Evolutionary conservation across 2,329 filamentous ascomycete genomes (phyloP).

Genomic region (Nigrospora sphaerica): DNA sequence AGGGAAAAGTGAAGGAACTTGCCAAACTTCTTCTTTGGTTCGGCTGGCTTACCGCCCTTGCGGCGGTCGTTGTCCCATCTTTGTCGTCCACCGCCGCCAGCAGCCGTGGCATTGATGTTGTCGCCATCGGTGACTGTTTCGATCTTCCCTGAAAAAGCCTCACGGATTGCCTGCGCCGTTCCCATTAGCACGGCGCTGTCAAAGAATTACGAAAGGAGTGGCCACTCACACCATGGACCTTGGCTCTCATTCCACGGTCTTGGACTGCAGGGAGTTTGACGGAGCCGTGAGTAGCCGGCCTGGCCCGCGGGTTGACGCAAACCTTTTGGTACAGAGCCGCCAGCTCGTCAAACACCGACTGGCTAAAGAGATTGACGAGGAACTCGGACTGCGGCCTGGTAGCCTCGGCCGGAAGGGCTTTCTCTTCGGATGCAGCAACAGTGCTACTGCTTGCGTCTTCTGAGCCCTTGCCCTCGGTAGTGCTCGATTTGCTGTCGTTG

Average conservation of each 20-base stretch:
- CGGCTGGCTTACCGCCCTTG: conserved; percentile 14
- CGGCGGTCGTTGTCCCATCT: conserved; percentile 19
- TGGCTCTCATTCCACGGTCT: conserved; percentile 18
- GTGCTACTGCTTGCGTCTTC: too few relatives aligned
- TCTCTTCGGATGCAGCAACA: too few relatives aligned
- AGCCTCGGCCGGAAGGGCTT: too few relatives aligned
- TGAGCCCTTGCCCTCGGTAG: too few relatives aligned
- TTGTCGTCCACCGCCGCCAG: conserved; percentile 10
- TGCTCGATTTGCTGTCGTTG: too few relatives aligned
- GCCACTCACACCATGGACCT: conserved; percentile 37
- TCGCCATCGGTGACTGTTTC: conserved; percentile 60
- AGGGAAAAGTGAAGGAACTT: conserved; percentile 86
- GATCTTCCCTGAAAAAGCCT: conserved; percentile 70
- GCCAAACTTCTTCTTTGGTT: conserved; percentile 36
- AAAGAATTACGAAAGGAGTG: not conserved
- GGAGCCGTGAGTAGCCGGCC: conserved; percentile 8
- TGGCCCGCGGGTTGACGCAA: conserved; percentile 10
- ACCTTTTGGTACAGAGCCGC: conserved; percentile 14
- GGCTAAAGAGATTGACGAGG: conserved; percentile 15
- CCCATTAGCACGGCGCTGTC: conserved; percentile 7
- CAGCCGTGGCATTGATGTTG: conserved; percentile 50
- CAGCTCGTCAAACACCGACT: conserved; percentile 14
- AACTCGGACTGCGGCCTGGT: not conserved
- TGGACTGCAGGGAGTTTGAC: conserved; percentile 18
- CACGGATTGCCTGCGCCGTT: conserved; percentile 51